These are phyloP conservation scores for Globisporangium takayamanum DNA, from an alignment of 352 stramenopile species.

Conservation along the genomic window DNA sequence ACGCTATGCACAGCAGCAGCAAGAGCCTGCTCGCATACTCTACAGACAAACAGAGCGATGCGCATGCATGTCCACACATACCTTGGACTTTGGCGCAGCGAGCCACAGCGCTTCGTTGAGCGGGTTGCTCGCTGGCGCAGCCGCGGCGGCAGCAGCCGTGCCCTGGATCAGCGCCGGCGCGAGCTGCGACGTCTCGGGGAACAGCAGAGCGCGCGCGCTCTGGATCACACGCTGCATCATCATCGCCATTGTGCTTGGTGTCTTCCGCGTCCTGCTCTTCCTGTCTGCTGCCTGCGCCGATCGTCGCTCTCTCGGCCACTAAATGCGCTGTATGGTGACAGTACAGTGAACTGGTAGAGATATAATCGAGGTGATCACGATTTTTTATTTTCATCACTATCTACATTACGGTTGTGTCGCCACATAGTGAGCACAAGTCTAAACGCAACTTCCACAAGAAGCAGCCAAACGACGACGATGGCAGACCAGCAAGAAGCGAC, in stretches of 20 bases:
- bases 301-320: background rate
- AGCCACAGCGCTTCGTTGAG: conserved; percentile 75
- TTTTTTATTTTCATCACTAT: no score
- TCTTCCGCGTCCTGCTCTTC: background rate
- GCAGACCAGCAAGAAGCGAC: conserved; percentile 20
- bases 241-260: conserved; percentile 20
- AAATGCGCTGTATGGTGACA: background rate
- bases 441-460: no score
- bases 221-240: conserved; percentile 66
- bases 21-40: background rate
- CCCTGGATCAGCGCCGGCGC: conserved; percentile 31
- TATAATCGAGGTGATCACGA: background rate
- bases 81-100: conserved; percentile 84
- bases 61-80: conserved; percentile 15
- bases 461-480: background rate
- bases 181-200: conserved; percentile 33
- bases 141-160: conserved; percentile 11
- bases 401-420: no score
- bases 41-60: background rate
- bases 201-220: conserved; percentile 50
- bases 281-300: background rate
- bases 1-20: background rate
- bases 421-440: no score
- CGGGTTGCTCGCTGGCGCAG: conserved; percentile 36
- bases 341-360: background rate